A percentile compares a stretch with the other conserved stretches of the same genome.
Conservation (phyloP, 805 yeast genomes). For the Hanseniaspora meyeri region DNA sequence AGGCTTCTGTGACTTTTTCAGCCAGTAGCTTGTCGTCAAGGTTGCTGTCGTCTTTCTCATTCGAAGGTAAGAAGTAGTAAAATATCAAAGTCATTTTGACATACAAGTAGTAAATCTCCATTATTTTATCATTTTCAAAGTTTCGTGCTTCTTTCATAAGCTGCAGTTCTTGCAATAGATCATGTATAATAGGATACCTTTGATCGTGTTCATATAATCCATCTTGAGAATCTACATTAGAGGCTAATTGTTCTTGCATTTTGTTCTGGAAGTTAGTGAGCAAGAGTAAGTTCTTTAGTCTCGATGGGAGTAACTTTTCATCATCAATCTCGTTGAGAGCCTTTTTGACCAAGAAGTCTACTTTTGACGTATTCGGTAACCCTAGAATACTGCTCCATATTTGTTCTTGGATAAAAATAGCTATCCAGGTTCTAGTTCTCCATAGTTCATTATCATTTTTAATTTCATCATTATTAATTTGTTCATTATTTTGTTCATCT, state of each 20-base stretch:
- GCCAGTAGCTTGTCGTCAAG: slow-evolving; percentile 25
- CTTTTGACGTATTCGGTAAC: slow-evolving; percentile 71
- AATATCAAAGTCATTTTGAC: slow-evolving; percentile 72
- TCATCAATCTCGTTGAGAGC: slow-evolving; percentile 31
- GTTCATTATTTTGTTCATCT: not conserved
- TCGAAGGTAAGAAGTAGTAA: slow-evolving; percentile 82
- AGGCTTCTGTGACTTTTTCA: slow-evolving; percentile 69
- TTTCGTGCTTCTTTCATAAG: slow-evolving; percentile 53
- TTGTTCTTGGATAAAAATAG: slow-evolving; percentile 76
- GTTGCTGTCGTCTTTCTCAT: slow-evolving; percentile 68
- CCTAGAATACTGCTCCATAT: slow-evolving; percentile 84
- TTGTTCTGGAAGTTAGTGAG: slow-evolving; percentile 75
- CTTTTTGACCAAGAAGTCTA: slow-evolving; percentile 69
- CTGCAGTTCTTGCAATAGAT: slow-evolving; percentile 66
- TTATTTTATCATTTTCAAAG: slow-evolving; percentile 50
- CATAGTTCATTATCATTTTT: slow-evolving; percentile 46
- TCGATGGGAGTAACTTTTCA: slow-evolving; percentile 40
- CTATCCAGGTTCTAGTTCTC: slow-evolving; percentile 89
- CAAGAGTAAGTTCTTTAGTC: slow-evolving; percentile 58
- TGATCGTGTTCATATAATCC: slow-evolving; percentile 76
- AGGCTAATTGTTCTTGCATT: slow-evolving; percentile 73
- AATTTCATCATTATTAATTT: slow-evolving; percentile 1
- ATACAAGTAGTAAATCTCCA: slow-evolving; percentile 68
- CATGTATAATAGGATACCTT: slow-evolving; percentile 67
- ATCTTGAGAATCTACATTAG: slow-evolving; percentile 72